Evolutionary conservation across 257 asterid genomes (phyloP), one percentile per base, ranked within the genome.

Genomic region (Apocynum venetum): DNA sequence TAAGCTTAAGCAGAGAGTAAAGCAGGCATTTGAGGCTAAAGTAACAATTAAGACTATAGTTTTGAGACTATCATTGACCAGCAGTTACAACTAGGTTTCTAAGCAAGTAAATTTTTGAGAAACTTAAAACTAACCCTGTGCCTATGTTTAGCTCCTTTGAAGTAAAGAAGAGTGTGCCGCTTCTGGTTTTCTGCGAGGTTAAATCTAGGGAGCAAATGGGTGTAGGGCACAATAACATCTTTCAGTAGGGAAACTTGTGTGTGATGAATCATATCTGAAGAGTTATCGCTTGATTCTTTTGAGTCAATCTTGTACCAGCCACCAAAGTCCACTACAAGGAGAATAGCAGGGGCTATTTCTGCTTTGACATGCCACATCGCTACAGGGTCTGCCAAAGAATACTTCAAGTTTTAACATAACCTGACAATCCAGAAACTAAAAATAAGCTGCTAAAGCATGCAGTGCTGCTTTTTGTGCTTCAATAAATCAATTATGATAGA

Each of bases 341-440:
- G 96, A 76, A 94, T 48, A 31, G 97, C 95, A 40, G 97, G 96
- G 81, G 97, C 88, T 31, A 92, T 88, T 84, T 94, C 96, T 4
- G 88, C 97, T 82, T 85, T 92, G 74, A 94, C 86, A 78, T 94
- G 98, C 94, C 93, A 92, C 97, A 94, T 87, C 46, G 98, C 93
- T 82, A 92, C 95, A 79, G 98, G 98, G 96, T 94, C 97, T 94
- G 98, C 96, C 98, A 94, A 91, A 92, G 88, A 92, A 91, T 83
- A 94, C 97, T 92, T 91, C 97, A 94, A 91, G 88, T 85, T 92
- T 89, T 92, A 92, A 88, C 86, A 89, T 76, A 89, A 86, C 97
- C 96, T 92, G 97, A 83, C 95, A 89, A 82, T 85, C 86, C 89
- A 92, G 84, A 90, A 85, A 84, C 94, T 90, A 75, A 88, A 51